Base-by-base conservation (phyloP, 768 basidiomycete genomes). In the Serendipita sp. region DNA sequence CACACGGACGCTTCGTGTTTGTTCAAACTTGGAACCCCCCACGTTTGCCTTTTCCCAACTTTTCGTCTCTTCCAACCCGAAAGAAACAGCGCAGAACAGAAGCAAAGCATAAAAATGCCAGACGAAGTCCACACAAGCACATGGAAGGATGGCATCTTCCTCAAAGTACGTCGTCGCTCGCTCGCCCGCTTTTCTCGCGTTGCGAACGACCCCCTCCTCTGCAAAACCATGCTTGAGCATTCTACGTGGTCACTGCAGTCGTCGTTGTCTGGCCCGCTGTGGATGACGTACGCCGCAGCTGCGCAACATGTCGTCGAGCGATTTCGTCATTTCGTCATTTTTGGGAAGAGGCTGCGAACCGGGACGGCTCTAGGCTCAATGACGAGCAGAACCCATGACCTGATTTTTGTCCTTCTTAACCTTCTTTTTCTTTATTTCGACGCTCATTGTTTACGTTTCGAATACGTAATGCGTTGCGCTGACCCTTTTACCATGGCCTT, bases 341-440 rank as follows among this genome's bases (percentile, higher is more conserved):
- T 48, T 48, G 7, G n/a, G 45, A 48, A 28, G n/a, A 48, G 26
- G n/a, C 45, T 48, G 34, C 41, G 16, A 63, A 30, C 45, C 24
- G 34, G 41, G 34, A n/a, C 61, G 51, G 33, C 60, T 22, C 33
- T 61, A 72, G 63, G 67, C 70, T 69, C 78, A 61, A 88, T 89
- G 88, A 84, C 77, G 66, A 90, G 94, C 70, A 85, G 82, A 16
- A 82, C 93, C 65, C 67, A 85, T 41, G 82, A 92, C 78, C 92
- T 94, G 79, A 85, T 83, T 56, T 1, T 70, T 70, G 31, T 16
- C 3, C 20, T 48, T 48, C 20, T 48, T n/a, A n/a, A 48, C 20
- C n/a, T 48, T n/a, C 9, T n/a, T 28, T 48, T n/a, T 48, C 26
- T 9, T 20, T n/a, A 0, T 20, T n/a, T 28, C n/a, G n/a, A 9